Evolutionary conservation across 2,329 filamentous ascomycete genomes (phyloP), one percentile per base, ranked within the genome.

Genomic region (Coniochaeta ligniaria): DNA sequence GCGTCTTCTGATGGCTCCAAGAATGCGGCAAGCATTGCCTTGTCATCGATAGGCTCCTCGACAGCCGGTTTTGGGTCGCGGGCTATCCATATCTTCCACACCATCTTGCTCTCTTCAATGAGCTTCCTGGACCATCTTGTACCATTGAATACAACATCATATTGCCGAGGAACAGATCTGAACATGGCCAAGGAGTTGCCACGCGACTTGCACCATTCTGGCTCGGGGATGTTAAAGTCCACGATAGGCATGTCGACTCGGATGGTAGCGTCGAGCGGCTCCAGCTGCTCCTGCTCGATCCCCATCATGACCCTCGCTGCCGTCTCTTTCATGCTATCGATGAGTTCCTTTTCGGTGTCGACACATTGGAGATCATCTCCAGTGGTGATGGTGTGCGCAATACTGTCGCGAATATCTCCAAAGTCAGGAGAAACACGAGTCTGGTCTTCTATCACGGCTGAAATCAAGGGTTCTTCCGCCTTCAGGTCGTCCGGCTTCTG

Each of bases 51-150:
- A 3, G 24, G 38, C 26, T 71, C 70, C 22, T 59, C 9, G 1
- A 24, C 35, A 0, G 35, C 28, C 16, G 45, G 22, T 5, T 20
- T 38, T 22, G 26, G n/a, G n/a, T 41, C 35, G 1, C 47, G 41
- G 3, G 69, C 68, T 11, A 31, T 59, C 70, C 70, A 72, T 11
- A 67, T 58, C 66, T 70, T 65, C 35, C 59, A 72, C 7, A 66
- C 58, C 67, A 72, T 65, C 33, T 60, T 66, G 55, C 67, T 65
- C 36, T 67, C 65, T 3, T 59, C 59, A 5, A 50, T 33, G 22
- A 60, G 62, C 54, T 67, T 66, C 38, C 62, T 59, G 3, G 63
- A 43, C 70, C 70, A 72, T 52, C 64, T 70, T 2, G 61, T 50
- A 6, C 62, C 59, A 17, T 63, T 60, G 60, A 65, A 70, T 14